Evolutionary conservation across 306 rosid species (phyloP).

Genomic region (Cercis canadensis): DNA sequence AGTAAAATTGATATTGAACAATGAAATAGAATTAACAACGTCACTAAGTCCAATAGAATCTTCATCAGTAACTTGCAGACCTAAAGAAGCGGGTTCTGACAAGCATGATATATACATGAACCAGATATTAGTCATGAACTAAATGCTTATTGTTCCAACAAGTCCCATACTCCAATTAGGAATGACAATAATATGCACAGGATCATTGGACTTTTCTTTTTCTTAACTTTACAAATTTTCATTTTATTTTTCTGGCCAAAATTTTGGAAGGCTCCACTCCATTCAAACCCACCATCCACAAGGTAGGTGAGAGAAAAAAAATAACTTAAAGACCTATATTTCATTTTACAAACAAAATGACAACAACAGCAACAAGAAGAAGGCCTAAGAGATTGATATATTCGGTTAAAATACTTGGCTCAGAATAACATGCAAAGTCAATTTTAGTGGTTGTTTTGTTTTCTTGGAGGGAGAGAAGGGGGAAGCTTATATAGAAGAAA

Average conservation of each 20-base stretch:
- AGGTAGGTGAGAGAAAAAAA: constrained; percentile 31
- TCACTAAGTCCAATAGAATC: constrained; percentile 16
- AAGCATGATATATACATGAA: constrained; percentile 38
- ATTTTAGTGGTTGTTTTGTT: background rate
- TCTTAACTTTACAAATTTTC: constrained; percentile 13
- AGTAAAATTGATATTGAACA: background rate
- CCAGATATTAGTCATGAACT: constrained; percentile 36
- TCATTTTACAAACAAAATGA: constrained; percentile 68
- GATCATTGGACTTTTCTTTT: constrained; percentile 34
- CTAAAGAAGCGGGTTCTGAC: constrained; percentile 10
- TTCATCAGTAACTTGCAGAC: constrained; percentile 24
- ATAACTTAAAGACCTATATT: constrained; percentile 45
- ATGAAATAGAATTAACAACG: constrained; percentile 1
- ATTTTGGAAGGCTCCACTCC: constrained; percentile 54
- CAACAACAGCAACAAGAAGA: constrained; percentile 44
- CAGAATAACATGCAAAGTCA: constrained; percentile 23
- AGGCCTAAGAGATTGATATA: constrained; percentile 45
- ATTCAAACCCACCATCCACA: constrained; percentile 55
- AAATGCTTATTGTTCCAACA: constrained; percentile 48
- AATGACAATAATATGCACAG: constrained; percentile 42
- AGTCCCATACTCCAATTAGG: constrained; percentile 26
- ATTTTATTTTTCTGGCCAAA: too few relatives aligned
- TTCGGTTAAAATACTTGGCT: too few relatives aligned
- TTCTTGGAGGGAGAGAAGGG: background rate
- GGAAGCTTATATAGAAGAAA: background rate